Evolutionary conservation across 345 rosid species (phyloP).

Genomic region (Excoecaria agallocha): DNA sequence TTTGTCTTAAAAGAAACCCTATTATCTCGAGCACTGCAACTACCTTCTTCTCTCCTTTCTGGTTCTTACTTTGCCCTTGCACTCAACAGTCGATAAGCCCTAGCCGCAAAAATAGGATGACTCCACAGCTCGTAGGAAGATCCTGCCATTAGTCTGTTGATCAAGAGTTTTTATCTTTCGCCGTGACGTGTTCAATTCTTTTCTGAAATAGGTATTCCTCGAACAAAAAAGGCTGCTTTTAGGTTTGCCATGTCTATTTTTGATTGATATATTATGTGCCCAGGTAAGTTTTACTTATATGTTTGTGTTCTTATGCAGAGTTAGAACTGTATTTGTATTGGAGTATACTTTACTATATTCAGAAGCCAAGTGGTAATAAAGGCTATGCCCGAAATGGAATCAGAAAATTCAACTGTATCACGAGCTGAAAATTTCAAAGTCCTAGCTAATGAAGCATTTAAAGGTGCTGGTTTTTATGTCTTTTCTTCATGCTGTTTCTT

Average conservation of each 20-base stretch:
- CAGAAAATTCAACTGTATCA: constrained; percentile 29
- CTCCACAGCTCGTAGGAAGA: no score
- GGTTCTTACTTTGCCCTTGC: no score
- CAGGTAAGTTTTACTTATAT: no score
- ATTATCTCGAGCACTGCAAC: no score
- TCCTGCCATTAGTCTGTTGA: no score
- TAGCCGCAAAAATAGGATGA: no score
- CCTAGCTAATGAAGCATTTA: constrained; percentile 55
- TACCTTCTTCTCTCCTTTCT: no score
- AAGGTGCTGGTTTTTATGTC: constrained; percentile 28
- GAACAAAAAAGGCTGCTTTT: neutral
- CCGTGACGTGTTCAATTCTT: no score
- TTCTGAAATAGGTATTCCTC: neutral
- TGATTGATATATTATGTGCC: neutral
- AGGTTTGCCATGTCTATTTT: neutral
- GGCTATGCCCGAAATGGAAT: constrained; percentile 43
- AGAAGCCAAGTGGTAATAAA: neutral
- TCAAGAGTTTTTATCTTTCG: no score
- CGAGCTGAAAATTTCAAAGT: constrained; percentile 52
- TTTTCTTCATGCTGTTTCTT: neutral
- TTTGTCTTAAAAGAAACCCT: no score
- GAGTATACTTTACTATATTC: no score
- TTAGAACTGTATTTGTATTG: neutral
- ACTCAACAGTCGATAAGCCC: no score
- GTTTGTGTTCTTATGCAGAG: neutral